Base-by-base conservation (phyloP, 192 early-diverging fungal species). In the Coemansia sp. region DNA sequence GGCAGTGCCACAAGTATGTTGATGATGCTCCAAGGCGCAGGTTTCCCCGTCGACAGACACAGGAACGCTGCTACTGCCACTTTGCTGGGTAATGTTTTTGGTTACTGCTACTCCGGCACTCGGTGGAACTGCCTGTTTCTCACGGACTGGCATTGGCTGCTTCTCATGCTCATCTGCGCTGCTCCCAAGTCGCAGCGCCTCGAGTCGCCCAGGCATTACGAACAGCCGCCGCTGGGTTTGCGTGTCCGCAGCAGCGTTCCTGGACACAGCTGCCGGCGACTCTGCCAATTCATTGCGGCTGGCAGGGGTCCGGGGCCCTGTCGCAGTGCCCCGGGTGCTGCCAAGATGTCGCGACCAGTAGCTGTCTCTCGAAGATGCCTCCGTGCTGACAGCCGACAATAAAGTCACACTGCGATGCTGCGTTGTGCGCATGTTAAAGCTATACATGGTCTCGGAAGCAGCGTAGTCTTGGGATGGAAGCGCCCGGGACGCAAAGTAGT, bases 301-400 rank as follows among this genome's bases (percentile, higher is more conserved):
- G 13, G 26, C 38, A 41, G 57, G 77, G 48, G 71, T 71, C 13
- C 66, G 18, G 6, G 9, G 52, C 9, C 23, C 52, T 23, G 52
- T 54, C 21, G 52, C 52, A 0, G 52, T 54, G 52, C 52, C 26
- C 21, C 23, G 21, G 19, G 52, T 44, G 13, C 43, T 45, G 19
- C 60, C 44, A 18, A 73, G 40, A 69, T 83, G 74, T 54, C 68
- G 63, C 32, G 80, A 76, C 80, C 80, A 83, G 69, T 83, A 83
- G 66, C 80, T 83, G 64, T 74, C 75, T 26, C 69, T 61, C 44
- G 75, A 76, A 9, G 80, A 77, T 23, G 45, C 60, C 42, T 41
- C 38, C 1, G 57, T 40, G n/a, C 38, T 59, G 1, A 40, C 38
- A 26, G 26, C 26, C 26, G 26, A 26, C 26, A 26, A 26, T 3